Evolutionary conservation across 257 asterid genomes (phyloP).

Genomic region (Solanum boliviense): DNA sequence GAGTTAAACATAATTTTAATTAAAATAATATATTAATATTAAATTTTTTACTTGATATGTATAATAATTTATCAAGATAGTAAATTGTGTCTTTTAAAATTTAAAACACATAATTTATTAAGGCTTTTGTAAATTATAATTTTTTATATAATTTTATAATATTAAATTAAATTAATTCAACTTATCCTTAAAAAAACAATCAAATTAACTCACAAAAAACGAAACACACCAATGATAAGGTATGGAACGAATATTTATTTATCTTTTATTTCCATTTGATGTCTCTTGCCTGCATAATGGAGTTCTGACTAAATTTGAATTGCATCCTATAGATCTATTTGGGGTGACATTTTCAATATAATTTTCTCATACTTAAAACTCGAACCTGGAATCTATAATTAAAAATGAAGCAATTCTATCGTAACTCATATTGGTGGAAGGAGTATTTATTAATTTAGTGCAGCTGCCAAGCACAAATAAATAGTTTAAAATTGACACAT

Average conservation of each 20-base stretch:
- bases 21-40: no score
- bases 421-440: background rate
- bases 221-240: background rate
- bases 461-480: background rate
- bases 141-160: no score
- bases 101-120: background rate
- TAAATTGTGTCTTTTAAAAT: no score
- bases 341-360: rapidly evolving
- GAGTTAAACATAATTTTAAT: no score
- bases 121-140: no score
- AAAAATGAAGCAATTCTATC: rapidly evolving
- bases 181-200: no score
- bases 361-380: no score
- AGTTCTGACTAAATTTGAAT: rapidly evolving
- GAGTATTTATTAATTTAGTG: background rate
- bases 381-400: rapidly evolving
- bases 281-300: rapidly evolving
- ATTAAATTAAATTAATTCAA: no score
- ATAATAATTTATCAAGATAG: no score
- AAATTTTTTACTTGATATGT: no score
- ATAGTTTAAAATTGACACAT: background rate
- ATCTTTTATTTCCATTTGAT: background rate
- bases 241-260: background rate
- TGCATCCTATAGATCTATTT: rapidly evolving
- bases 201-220: background rate